Evolutionary conservation across 371 early-diverging fungal species (phyloP).

Genomic region (Smittium culicis): DNA sequence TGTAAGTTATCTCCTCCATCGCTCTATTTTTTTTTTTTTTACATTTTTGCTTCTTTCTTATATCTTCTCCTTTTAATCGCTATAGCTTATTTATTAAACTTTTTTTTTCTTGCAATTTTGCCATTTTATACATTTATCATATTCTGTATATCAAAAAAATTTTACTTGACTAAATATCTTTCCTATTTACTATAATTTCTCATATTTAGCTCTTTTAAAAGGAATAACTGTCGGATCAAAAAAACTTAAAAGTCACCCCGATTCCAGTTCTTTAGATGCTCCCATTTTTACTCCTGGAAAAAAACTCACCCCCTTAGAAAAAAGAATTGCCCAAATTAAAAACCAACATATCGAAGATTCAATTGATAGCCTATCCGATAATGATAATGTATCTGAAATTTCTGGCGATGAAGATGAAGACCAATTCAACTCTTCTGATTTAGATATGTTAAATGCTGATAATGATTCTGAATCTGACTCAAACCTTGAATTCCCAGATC

Average conservation of each 20-base stretch:
- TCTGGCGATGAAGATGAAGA: slow-evolving; percentile 23
- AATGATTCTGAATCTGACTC: slow-evolving; percentile 14
- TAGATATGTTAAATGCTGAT: slow-evolving; percentile 11
- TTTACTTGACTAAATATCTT: too few species aligned
- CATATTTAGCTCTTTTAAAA: slow-evolving; percentile 7
- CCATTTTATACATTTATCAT: slow-evolving; percentile 7
- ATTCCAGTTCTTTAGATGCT: neutral
- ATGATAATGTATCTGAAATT: slow-evolving; percentile 23
- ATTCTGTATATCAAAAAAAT: neutral
- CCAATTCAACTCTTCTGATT: slow-evolving; percentile 4
- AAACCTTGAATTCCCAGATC: neutral
- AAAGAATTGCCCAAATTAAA: slow-evolving; percentile 44
- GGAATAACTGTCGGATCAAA: slow-evolving; percentile 12
- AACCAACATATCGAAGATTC: slow-evolving; percentile 42
- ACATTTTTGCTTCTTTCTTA: neutral
- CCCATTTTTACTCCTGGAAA: slow-evolving; percentile 12
- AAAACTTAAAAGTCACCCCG: neutral
- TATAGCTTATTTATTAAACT: too few species aligned
- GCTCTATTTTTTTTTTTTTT: neutral
- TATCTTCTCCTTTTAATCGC: too few species aligned
- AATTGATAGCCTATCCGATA: slow-evolving; percentile 34
- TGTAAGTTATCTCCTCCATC: slow-evolving; percentile 20
- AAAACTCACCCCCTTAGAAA: slow-evolving; percentile 14
- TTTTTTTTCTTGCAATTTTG: too few species aligned
- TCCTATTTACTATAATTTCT: neutral